Percentiles rank a stretch among this genome's conserved stretches.
These are phyloP conservation scores for Thielaviopsis cerberus DNA, from an alignment of 2,329 filamentous ascomycete species.

Conservation along the genomic window DNA sequence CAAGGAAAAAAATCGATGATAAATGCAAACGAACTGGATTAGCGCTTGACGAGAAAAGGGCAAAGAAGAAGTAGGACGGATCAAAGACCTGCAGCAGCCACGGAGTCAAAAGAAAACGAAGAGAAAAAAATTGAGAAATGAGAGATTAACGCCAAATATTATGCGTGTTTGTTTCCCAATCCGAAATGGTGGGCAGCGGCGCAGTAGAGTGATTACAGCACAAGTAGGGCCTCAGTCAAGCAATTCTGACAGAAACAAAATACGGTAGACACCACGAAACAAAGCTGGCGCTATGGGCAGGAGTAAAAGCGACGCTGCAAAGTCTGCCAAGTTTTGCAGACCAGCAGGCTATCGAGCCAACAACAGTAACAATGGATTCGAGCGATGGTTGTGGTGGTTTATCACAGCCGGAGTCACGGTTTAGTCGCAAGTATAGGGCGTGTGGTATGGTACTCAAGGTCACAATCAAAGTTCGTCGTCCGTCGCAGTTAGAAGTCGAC, in stretches of 20 bases:
- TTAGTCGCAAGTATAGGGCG: neutral
- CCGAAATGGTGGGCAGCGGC: too few relatives aligned
- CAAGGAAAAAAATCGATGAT: neutral
- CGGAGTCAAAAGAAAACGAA: neutral
- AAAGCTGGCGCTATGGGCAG: too few relatives aligned
- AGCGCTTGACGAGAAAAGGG: neutral
- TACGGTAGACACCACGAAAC: too few relatives aligned
- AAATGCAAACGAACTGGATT: neutral
- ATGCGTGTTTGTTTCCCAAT: too few relatives aligned
- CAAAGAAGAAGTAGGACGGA: neutral
- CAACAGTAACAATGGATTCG: too few relatives aligned
- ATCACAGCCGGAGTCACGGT: too few relatives aligned
- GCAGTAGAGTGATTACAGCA: too few relatives aligned
- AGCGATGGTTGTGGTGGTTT: too few relatives aligned
- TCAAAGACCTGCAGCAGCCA: neutral
- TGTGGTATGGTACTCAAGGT: neutral
- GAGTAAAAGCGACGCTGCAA: too few relatives aligned
- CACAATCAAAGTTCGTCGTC: neutral
- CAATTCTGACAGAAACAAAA: neutral
- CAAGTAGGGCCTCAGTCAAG: too few relatives aligned
- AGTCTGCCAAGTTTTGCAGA: too few relatives aligned
- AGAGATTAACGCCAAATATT: neutral
- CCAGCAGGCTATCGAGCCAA: too few relatives aligned
- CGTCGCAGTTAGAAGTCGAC: neutral
- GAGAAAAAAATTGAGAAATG: neutral